A percentile compares a stretch with the other conserved stretches of the same genome.
Conservation (phyloP, 805 yeast genomes). For the Helenozyma rhizophorensis region DNA sequence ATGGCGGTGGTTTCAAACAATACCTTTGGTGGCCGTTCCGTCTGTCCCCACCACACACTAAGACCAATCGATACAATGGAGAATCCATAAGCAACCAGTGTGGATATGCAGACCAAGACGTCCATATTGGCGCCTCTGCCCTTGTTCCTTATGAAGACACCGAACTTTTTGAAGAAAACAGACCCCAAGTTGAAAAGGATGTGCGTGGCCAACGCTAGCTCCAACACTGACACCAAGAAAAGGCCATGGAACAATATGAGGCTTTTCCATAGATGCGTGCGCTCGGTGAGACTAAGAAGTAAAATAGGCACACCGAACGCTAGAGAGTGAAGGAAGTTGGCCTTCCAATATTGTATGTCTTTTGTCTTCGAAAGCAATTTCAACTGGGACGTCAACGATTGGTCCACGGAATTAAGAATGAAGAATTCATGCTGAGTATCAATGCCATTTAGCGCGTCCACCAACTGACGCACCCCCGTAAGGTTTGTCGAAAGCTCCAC, state of each 20-base stretch:
- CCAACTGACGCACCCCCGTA: slow-evolving; percentile 62
- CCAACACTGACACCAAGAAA: slow-evolving; percentile 58
- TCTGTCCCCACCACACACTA: slow-evolving; percentile 40
- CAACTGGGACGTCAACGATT: slow-evolving; percentile 57
- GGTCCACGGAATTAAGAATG: slow-evolving; percentile 47
- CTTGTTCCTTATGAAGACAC: slow-evolving; percentile 59
- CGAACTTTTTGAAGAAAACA: slow-evolving; percentile 62
- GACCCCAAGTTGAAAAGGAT: slow-evolving; percentile 66
- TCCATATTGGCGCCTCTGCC: slow-evolving; percentile 79
- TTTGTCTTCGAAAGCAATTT: slow-evolving; percentile 61
- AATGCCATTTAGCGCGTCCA: slow-evolving; percentile 42
- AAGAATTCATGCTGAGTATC: slow-evolving; percentile 52
- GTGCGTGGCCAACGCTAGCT: slow-evolving; percentile 52
- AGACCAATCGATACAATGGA: slow-evolving; percentile 60
- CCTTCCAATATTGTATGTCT: slow-evolving; percentile 71
- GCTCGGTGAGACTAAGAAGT: slow-evolving; percentile 45
- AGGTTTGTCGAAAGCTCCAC: slow-evolving; percentile 47
- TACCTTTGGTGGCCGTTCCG: slow-evolving; percentile 53
- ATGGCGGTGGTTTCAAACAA: slow-evolving; percentile 85
- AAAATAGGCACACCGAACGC: slow-evolving; percentile 61
- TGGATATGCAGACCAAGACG: slow-evolving; percentile 78
- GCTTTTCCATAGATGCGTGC: slow-evolving; percentile 26
- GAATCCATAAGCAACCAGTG: slow-evolving; percentile 70
- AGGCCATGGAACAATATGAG: slow-evolving; percentile 52
- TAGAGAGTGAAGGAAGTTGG: slow-evolving; percentile 48